Evolutionary conservation across 2,329 filamentous ascomycete genomes (phyloP).

Genomic region (Claviceps monticola): DNA sequence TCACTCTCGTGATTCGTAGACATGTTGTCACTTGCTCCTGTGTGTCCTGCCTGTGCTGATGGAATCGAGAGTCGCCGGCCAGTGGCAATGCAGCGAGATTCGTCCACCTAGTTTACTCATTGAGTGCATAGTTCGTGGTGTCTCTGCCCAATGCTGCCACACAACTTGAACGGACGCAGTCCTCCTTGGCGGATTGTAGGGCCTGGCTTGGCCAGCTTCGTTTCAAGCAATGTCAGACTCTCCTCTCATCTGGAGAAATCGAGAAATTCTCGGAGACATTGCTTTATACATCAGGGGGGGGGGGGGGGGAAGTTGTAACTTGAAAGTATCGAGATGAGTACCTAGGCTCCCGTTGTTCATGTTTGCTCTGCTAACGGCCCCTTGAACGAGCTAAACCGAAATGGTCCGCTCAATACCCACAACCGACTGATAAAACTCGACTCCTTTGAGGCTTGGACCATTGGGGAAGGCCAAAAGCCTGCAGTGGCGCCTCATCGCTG

Average conservation of each 20-base stretch:
- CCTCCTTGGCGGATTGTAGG: not conserved
- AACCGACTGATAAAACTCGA: not conserved
- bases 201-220: not conserved
- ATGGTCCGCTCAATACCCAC: not conserved
- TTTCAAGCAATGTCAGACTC: no score
- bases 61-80: not conserved
- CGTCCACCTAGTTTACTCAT: not conserved
- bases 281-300: no score
- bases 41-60: not conserved
- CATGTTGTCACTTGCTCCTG: not conserved
- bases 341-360: not conserved
- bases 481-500: not conserved
- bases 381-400: not conserved
- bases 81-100: not conserved
- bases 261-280: no score
- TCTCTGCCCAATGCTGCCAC: not conserved
- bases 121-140: not conserved
- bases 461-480: not conserved
- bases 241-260: no score
- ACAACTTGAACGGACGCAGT: not conserved
- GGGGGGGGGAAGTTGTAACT: no score
- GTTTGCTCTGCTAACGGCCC: not conserved
- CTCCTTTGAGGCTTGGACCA: no score
- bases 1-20: constrained; percentile 13
- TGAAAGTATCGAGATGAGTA: not conserved